Evolutionary conservation across 1,284 basidiomycete genomes (phyloP).

Genomic region (Ustilago xerochloae): DNA sequence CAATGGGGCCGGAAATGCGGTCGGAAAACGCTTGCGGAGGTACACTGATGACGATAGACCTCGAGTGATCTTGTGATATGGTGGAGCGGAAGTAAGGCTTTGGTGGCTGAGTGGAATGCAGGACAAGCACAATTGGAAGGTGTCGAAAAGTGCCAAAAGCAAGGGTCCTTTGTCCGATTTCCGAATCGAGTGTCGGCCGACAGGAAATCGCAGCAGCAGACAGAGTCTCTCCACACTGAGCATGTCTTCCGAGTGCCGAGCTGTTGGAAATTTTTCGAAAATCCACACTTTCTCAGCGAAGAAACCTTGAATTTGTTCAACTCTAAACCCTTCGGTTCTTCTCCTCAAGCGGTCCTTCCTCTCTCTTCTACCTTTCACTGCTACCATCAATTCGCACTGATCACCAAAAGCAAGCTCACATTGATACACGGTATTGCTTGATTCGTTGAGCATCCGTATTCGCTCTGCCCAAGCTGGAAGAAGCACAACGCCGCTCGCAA

Average conservation of each 20-base stretch:
- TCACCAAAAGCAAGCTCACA: no score
- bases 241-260: constrained; percentile 3
- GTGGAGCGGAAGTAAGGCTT: neutral
- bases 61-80: no score
- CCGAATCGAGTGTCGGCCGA: constrained; percentile 26
- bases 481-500: neutral
- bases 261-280: constrained; percentile 19
- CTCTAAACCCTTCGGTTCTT: no score
- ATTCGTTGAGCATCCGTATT: no score
- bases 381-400: neutral
- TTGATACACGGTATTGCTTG: no score
- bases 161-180: constrained; percentile 25
- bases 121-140: constrained; percentile 1
- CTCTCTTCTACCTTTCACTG: neutral
- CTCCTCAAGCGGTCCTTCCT: no score
- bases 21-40: neutral
- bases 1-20: neutral
- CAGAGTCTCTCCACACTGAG: no score
- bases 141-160: constrained; percentile 41
- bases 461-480: no score
- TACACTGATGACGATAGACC: no score
- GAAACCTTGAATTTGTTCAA: neutral
- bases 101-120: constrained; percentile 19
- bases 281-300: neutral
- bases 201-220: constrained; percentile 13